phyloP scores from a whole-genome alignment of 306 rosid genomes.

The Lathyrus oleraceus region DNA sequence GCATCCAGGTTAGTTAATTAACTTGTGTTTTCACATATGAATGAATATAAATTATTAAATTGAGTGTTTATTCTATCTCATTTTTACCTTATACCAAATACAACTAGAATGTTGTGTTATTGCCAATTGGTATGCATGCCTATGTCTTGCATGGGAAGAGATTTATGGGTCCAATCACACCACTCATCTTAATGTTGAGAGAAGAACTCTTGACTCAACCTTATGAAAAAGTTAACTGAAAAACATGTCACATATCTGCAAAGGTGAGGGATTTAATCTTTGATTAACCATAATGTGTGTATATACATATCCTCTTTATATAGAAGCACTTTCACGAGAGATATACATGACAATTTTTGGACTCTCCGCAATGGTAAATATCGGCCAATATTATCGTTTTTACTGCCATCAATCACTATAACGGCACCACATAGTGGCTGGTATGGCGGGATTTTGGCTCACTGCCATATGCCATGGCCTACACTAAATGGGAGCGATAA shows the following conservation, averaged over 20 bases:
- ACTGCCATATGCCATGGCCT: too few species aligned
- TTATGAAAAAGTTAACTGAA: slow-evolving; percentile 49
- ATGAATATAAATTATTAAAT: background rate
- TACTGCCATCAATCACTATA: too few species aligned
- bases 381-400: too few species aligned
- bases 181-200: slow-evolving; percentile 51
- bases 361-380: too few species aligned
- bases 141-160: slow-evolving; percentile 13
- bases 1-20: slow-evolving; percentile 51
- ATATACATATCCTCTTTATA: background rate
- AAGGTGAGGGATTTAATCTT: slow-evolving; percentile 30
- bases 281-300: background rate
- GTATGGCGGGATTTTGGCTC: too few species aligned
- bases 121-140: slow-evolving; percentile 57
- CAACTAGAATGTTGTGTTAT: slow-evolving; percentile 75
- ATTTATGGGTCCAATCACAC: slow-evolving; percentile 46
- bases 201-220: slow-evolving; percentile 52
- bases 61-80: background rate
- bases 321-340: background rate
- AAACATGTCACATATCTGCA: slow-evolving; percentile 55
- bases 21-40: background rate
- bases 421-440: too few species aligned
- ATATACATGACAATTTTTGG: too few species aligned
- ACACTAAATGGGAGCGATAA: background rate
- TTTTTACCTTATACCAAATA: slow-evolving; percentile 20